A percentile compares a stretch with the other conserved stretches of the same genome.
Conservation (phyloP, 352 stramenopile genomes). For the Phytophthora citricola region DNA sequence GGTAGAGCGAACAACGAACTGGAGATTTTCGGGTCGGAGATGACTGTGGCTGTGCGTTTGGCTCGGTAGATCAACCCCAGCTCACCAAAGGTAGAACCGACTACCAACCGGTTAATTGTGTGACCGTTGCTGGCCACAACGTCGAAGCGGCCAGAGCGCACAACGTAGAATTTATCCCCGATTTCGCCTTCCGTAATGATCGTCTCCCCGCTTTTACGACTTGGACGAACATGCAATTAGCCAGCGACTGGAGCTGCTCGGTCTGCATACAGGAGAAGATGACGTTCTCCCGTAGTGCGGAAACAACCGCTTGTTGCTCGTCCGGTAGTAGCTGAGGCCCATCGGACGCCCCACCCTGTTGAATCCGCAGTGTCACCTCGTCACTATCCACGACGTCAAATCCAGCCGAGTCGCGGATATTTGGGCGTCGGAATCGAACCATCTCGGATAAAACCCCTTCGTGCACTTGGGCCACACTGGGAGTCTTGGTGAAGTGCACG, state of each 20-base stretch:
- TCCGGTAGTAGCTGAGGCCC: constrained; percentile 29
- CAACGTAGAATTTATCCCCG: constrained; percentile 84
- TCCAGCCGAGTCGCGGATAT: constrained; percentile 44
- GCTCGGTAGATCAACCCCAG: constrained; percentile 63
- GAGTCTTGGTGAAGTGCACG: constrained; percentile 31
- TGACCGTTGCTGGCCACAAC: constrained; percentile 48
- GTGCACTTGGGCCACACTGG: constrained; percentile 49
- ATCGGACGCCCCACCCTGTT: constrained; percentile 30
- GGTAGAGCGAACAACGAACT: constrained; percentile 53
- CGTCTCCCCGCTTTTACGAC: constrained; percentile 68
- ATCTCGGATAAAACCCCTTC: constrained; percentile 59
- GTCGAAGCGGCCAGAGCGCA: constrained; percentile 60
- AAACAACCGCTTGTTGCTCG: constrained; percentile 56
- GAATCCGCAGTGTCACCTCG: constrained; percentile 39
- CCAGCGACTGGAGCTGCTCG: constrained; percentile 78
- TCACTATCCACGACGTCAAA: constrained; percentile 44
- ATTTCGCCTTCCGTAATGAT: constrained; percentile 83
- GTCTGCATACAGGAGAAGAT: constrained; percentile 80
- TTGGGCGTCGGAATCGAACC: constrained; percentile 47
- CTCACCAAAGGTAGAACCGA: constrained; percentile 59
- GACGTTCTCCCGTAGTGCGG: constrained; percentile 73
- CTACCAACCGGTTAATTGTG: constrained; percentile 47
- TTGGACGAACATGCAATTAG: constrained; percentile 79
- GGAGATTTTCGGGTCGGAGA: constrained; percentile 37
- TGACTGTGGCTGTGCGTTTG: constrained; percentile 57